These are phyloP conservation scores for Calonectria honghensis DNA, from an alignment of 2,329 filamentous ascomycete species.

Conservation along the genomic window DNA sequence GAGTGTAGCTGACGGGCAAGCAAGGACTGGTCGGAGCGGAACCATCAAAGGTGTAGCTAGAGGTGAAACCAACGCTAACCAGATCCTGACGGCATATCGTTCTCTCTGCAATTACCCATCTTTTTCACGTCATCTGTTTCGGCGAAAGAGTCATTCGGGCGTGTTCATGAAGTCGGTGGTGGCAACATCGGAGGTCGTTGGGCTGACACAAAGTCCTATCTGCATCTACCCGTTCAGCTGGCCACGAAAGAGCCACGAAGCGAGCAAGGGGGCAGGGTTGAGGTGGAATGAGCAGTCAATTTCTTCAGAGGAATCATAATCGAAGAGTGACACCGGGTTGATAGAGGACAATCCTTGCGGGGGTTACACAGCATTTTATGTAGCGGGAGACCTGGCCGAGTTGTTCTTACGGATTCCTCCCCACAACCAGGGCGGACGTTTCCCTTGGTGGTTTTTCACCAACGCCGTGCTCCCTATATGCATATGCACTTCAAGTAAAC, in stretches of 20 bases:
- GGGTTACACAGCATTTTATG: conserved; percentile 13
- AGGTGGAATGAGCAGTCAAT: conserved; percentile 3
- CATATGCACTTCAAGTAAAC: not conserved
- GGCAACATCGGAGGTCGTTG: not conserved
- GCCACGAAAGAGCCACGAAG: not conserved
- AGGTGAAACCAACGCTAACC: not conserved
- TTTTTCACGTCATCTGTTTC: not conserved
- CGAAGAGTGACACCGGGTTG: not conserved
- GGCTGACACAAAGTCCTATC: conserved; percentile 6
- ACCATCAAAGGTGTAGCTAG: not conserved
- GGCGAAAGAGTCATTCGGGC: not conserved
- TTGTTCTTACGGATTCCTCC: not conserved
- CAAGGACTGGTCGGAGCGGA: not conserved
- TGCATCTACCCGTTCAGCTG: conserved; percentile 19
- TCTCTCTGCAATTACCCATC: not conserved
- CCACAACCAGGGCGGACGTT: not conserved
- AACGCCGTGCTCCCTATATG: not conserved
- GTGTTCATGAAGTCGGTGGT: not conserved
- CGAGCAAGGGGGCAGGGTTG: not conserved
- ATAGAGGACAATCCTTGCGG: not conserved
- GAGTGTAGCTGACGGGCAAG: not conserved
- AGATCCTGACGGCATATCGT: not conserved
- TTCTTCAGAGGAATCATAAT: not conserved
- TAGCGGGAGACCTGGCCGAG: not conserved
- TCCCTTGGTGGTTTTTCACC: conserved; percentile 1